phyloP scores from a whole-genome alignment of 2,329 filamentous ascomycete genomes.

The Zarea fungicola region DNA sequence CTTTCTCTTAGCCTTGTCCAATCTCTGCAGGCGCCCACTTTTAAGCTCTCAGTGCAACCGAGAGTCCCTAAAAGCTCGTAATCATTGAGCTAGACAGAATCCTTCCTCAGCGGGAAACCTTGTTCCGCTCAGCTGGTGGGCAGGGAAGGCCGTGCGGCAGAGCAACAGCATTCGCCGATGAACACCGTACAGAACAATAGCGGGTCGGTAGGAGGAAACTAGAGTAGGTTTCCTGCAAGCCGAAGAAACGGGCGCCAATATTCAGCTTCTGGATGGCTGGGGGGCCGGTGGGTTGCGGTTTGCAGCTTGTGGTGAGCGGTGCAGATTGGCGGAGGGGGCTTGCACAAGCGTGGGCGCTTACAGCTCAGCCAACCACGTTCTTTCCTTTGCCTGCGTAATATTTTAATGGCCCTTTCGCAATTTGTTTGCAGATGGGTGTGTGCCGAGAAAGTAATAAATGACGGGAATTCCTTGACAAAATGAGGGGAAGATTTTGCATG shows the following conservation, averaged over 20 bases:
- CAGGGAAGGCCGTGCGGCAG: no score
- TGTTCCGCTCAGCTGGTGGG: no score
- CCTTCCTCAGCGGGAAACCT: no score
- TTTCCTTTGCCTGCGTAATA: neutral
- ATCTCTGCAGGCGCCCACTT: constrained; percentile 10
- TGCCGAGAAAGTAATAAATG: no score
- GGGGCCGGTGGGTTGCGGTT: neutral
- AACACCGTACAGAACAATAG: neutral
- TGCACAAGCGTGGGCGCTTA: constrained; percentile 10
- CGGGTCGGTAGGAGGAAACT: neutral
- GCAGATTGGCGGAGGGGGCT: neutral
- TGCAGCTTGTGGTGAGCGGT: neutral
- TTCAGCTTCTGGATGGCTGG: neutral
- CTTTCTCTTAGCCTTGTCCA: neutral
- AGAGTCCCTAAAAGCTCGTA: no score
- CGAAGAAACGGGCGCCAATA: constrained; percentile 6
- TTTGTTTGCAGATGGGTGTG: no score
- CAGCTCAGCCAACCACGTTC: neutral
- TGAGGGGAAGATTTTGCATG: no score
- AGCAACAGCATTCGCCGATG: no score
- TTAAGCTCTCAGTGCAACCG: neutral
- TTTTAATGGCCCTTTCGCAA: neutral
- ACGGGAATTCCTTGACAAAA: no score
- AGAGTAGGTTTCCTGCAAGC: neutral
- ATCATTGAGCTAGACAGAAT: no score